Base-by-base conservation (phyloP, 148 eudicot genomes). In the Limonium bicolor region DNA sequence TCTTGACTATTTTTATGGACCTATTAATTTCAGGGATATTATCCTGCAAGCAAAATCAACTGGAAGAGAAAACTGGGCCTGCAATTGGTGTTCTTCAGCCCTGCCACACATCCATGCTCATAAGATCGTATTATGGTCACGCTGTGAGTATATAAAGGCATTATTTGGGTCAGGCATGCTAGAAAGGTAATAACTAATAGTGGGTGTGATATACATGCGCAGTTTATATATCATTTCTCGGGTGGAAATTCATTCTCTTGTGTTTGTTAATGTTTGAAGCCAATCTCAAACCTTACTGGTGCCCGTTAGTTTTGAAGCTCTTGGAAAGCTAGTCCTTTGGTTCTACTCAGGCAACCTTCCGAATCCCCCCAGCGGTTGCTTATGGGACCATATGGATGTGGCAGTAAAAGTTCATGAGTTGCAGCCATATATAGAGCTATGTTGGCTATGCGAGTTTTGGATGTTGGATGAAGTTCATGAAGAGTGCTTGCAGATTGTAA, bases 141-240 rank as follows among this genome's bases (percentile, higher is more conserved):
- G 82, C 41, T 73, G 90, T 46, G 74, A 66, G 4, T 79, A 82
- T 58, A 39, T 87, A 42, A 61, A 61, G 27, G 82, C 88, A 46
- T 25, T 87, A 60, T 74, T 82, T 59, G 70, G 46, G 27, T 87
- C 96, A 20, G 96, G 96, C 50, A 87, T 87, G 96, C 76, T 71
- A 57, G 96, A 87, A 65, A 87, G 96, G 96, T 86, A 60, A 35
- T 3, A 22, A 21, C 23, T 6, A 28, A 18, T 54, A 15, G 40
- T 12, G 39, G 13, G 22, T 17, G 21, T 16, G 21, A 26, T 14
- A 7, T 20, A 27, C 26, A 19, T 13, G 11, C 47, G 36, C 44
- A 22, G 16, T 20, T 8, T 2, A 27, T 36, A 4, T 24, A 7
- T 29, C 0, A 13, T 14, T 15, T 32, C 36, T 32, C 36, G 36